Base-by-base conservation (phyloP, 1,139 yeast species). In the Pichia sp. region DNA sequence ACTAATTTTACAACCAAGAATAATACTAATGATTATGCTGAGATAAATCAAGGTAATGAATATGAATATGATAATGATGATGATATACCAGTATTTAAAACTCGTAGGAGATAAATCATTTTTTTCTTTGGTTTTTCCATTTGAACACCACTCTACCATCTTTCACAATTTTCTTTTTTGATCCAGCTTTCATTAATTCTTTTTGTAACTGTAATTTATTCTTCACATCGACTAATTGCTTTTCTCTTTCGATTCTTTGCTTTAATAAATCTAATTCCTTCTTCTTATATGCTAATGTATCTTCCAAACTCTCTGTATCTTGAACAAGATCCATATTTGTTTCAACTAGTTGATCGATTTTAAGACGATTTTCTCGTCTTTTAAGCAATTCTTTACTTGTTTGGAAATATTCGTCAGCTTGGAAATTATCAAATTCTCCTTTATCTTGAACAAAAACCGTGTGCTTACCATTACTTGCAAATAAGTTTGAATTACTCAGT, bases 151-250 rank as follows among this genome's bases (percentile, higher is more conserved):
- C 74, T 46, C 73, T 73, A 3, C 96, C 97, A 33, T 75, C 71
- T 13, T 70, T 64, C 43, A 72, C 80, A 6, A 73, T 69, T 67
- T 88, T 89, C 71, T 82, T 84, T 64, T 84, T 86, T 46, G 78
- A 78, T 0, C 97, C 97, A 51, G 80, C 82, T 61, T 86, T 86
- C 95, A 89, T 86, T 46, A 88, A 72, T 58, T 89, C 95, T 46
- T 84, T 75, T 54, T 88, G 93, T 46, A 74, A 57, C 42, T 81
- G 85, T 80, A 88, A 79, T 54, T 79, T 75, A 35, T 71, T 70
- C 56, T 85, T 85, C 14, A 89, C 86, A 45, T 74, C 73, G 36
- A 69, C 68, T 50, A 91, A 69, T 59, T 85, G 74, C 44, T 69
- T 63, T 51, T 80, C 87, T 55, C 93, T 72, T 52, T 82, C 79